Base-by-base conservation (phyloP, 495 filamentous ascomycete genomes). In the Penicillium daleae region DNA sequence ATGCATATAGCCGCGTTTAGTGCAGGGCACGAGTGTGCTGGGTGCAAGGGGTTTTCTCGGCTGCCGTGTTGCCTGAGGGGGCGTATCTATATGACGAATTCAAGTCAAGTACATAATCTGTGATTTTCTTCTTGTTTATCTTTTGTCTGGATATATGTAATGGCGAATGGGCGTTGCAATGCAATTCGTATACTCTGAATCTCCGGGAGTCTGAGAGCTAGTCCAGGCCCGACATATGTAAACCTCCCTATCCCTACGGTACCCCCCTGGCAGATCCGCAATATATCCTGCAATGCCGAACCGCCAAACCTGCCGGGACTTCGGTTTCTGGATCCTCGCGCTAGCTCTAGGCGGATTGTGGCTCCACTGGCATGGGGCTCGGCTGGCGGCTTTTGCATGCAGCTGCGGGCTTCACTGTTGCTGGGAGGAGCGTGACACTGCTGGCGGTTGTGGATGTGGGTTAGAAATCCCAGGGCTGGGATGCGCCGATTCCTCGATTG, bases 361-460 rank as follows among this genome's bases (percentile, higher is more conserved):
- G 56, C 65, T 65, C 62, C 65, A 65, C 61, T 33, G 42, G 55
- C 63, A 63, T 60, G 56, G 64, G 39, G 49, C 13, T 31, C 50
- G 64, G 64, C 22, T 26, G 40, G 56, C 61, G 48, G 64, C 55
- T 56, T 59, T 52, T 56, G 57, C 59, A 65, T 71, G 68, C 65
- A 66, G 65, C 62, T 57, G 46, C 13, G 60, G 51, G 54, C 56
- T 53, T 52, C 31, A 48, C 24, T 52, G 15, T 53, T 15, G 29
- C 10, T 49, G 21, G 3, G 5, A 24, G 35, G 10, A 39, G 35
- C 17, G 49, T 62, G 40, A 50, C 60, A 57, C 64, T 22, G 42
- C 42, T 22, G 22, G 49, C 32, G 33, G 33, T 40, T 17, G 7
- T 7, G 15, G 26, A 26, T n/a, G 24, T 15, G 37, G 56, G 26